These are phyloP conservation scores for Paramyrothecium sp. DNA, from an alignment of 2,329 filamentous ascomycete genomes.

Conservation along the genomic window DNA sequence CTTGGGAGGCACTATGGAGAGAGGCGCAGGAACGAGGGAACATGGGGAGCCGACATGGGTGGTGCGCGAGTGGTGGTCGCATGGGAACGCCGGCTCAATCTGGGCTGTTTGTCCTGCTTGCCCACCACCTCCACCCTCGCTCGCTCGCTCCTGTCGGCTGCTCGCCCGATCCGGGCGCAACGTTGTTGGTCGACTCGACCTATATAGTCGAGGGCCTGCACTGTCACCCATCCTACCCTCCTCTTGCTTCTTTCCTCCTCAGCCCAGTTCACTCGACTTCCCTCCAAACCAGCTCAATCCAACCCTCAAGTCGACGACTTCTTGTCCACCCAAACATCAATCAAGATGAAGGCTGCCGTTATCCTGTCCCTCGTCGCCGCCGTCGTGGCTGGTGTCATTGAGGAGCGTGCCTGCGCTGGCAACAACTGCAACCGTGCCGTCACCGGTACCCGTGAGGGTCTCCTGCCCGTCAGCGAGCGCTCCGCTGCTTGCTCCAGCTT, in stretches of 20 bases:
- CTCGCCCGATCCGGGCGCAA: neutral
- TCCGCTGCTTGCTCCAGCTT: slow-evolving; percentile 40
- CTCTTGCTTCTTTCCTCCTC: slow-evolving; percentile 2
- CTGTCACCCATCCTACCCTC: slow-evolving; percentile 2
- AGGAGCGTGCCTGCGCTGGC: slow-evolving; percentile 34
- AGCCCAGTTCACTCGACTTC: slow-evolving; percentile 5
- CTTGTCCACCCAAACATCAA: slow-evolving; percentile 3
- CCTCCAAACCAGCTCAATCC: slow-evolving; percentile 2
- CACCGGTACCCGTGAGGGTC: slow-evolving; percentile 38
- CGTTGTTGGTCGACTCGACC: neutral
- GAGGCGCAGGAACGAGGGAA: neutral
- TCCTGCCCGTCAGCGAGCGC: slow-evolving; percentile 30
- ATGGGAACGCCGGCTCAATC: neutral
- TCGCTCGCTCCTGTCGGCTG: neutral
- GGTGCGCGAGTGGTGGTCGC: neutral
- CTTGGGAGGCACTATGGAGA: neutral
- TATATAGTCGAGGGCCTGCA: slow-evolving; percentile 6
- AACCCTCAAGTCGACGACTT: slow-evolving; percentile 3
- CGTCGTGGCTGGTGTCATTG: slow-evolving; percentile 32
- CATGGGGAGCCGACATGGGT: neutral
- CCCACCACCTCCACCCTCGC: neutral
- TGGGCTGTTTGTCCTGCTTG: neutral
- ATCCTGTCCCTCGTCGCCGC: slow-evolving; percentile 34
- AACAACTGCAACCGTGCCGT: slow-evolving; percentile 48
- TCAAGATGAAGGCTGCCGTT: slow-evolving; percentile 40